Percentiles rank a stretch among this genome's conserved stretches.
phyloP scores from a whole-genome alignment of 805 yeast genomes.

The Sungouiella thailandica region DNA sequence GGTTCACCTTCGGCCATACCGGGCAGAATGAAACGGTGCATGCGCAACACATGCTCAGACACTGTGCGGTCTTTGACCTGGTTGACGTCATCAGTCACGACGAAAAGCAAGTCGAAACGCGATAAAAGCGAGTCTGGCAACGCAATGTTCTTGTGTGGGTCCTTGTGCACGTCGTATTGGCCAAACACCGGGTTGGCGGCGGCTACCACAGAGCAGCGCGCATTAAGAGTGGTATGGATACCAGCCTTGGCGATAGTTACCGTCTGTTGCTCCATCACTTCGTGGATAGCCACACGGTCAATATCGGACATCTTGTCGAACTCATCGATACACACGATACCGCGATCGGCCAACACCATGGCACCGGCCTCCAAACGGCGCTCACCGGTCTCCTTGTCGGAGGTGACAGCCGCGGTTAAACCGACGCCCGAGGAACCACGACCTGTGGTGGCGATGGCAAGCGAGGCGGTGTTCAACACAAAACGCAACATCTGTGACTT shows the following conservation, averaged over 20 bases:
- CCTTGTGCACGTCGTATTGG: slow-evolving; percentile 91
- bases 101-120: slow-evolving; percentile 92
- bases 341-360: slow-evolving; percentile 96
- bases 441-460: slow-evolving; percentile 98
- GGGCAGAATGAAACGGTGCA: slow-evolving; percentile 85
- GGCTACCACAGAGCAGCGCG: slow-evolving; percentile 94
- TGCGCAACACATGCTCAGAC: slow-evolving; percentile 90
- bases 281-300: slow-evolving; percentile 97
- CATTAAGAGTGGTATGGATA: slow-evolving; percentile 91
- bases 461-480: slow-evolving; percentile 88
- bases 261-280: slow-evolving; percentile 99
- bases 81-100: slow-evolving; percentile 92
- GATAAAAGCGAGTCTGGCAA: slow-evolving; percentile 93
- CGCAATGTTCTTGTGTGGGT: slow-evolving; percentile 95
- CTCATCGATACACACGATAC: slow-evolving; percentile 97
- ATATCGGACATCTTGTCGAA: slow-evolving; percentile 97
- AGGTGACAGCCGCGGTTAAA: slow-evolving; percentile 96
- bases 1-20: slow-evolving; percentile 94
- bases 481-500: slow-evolving; percentile 93
- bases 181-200: slow-evolving; percentile 98
- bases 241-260: slow-evolving; percentile 98
- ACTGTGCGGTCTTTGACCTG: slow-evolving; percentile 79
- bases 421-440: slow-evolving; percentile 99
- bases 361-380: slow-evolving; percentile 98
- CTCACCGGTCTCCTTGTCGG: slow-evolving; percentile 96